Base-by-base conservation (phyloP, 2,329 filamentous ascomycete species). In the Cordyceps tenuipes region DNA sequence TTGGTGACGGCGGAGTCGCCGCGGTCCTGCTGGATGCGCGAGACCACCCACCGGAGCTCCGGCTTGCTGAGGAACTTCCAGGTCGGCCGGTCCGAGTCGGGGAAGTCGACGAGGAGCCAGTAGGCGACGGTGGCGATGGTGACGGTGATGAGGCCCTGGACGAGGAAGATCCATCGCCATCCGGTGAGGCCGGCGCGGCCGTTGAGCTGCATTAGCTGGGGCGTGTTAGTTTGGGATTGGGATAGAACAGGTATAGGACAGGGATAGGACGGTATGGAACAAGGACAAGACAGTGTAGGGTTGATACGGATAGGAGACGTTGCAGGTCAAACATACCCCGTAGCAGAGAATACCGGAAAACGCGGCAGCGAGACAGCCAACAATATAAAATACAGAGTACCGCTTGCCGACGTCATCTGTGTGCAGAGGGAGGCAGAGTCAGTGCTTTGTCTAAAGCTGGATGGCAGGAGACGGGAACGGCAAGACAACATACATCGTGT, bases 261-360 rank as follows among this genome's bases (percentile, higher is more conserved):
- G 26, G 26, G 3, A 29, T 29, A 29, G 19, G 7, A 5, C 3
- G 39, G 19, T n/a, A n/a, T n/a, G n/a, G n/a, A n/a, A n/a, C n/a
- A n/a, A n/a, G n/a, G n/a, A n/a, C n/a, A n/a, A n/a, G n/a, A n/a
- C n/a, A n/a, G n/a, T n/a, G n/a, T n/a, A n/a, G n/a, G n/a, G n/a
- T n/a, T n/a, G n/a, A 6, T 29, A 29, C 3, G 26, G 26, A 6
- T 29, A 6, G 26, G 26, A 8, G 29, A 29, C 2, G 12, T 8
- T 21, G 7, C 2, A 46, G 69, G 34, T 71, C 34, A 36, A 13
- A 75, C 76, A 75, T 65, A 86, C 76, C 5, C 87, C 88, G 58
- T 84, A 90, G 13, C 88, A 85, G 1, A 91, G 76, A 51, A 91
- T 85, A 59, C 87, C 86, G 0, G 84, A 77, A 64, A 87, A 86